A percentile compares a stretch with the other conserved stretches of the same genome.
phyloP scores from a whole-genome alignment of 1,139 yeast genomes.

The Saccharomyces hybrid region DNA sequence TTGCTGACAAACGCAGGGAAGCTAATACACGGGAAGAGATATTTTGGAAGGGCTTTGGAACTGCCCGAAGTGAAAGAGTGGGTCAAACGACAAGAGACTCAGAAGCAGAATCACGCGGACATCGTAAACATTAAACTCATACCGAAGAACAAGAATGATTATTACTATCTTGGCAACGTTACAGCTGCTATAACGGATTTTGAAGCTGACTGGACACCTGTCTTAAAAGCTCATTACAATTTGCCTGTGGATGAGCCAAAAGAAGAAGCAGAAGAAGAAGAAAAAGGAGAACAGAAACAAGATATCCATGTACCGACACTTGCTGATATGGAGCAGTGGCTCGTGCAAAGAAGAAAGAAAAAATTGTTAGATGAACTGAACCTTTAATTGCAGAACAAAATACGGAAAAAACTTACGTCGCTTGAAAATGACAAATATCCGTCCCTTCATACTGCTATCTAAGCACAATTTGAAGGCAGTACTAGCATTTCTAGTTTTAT shows the following conservation, averaged over 20 bases:
- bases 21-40: constrained; percentile 44
- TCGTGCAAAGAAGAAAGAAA: constrained; percentile 2
- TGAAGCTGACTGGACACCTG: constrained; percentile 10
- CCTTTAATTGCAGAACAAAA: no score
- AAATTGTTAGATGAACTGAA: constrained; percentile 1
- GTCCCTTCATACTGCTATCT: no score
- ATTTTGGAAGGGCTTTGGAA: constrained; percentile 79
- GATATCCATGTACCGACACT: neutral
- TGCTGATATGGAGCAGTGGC: neutral
- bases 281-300: neutral
- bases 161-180: constrained; percentile 7
- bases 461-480: no score
- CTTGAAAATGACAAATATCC: no score
- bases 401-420: no score
- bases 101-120: constrained; percentile 15
- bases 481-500: no score
- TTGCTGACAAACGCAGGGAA: constrained; percentile 21
- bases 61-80: constrained; percentile 64
- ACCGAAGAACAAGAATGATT: constrained; percentile 6
- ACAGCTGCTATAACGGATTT: constrained; percentile 3
- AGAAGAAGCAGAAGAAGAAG: neutral
- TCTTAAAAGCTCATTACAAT: constrained; percentile 4
- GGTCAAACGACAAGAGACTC: constrained; percentile 31
- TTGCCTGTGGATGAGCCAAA: neutral
- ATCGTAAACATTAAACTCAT: constrained; percentile 6